Conservation (phyloP, 495 filamentous ascomycete genomes). For the Penicillium silybi region DNA sequence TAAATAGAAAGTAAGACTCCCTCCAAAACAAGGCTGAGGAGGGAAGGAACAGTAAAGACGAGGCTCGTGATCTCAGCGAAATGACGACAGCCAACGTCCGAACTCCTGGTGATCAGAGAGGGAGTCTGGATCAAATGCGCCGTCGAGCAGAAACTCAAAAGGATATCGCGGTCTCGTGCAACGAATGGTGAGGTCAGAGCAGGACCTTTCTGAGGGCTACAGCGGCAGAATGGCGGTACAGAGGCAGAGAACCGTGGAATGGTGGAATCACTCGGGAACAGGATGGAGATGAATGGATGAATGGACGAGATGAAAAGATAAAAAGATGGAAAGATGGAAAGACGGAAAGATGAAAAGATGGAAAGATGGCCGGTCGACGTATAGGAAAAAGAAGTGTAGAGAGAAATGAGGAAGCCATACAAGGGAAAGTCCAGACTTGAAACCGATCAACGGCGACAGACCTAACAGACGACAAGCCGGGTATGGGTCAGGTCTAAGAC, state of each 20-base stretch:
- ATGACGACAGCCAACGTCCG: conserved; percentile 12
- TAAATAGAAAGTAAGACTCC: conserved; percentile 2
- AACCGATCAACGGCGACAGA: neutral
- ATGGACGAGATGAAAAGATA: conserved; percentile 1
- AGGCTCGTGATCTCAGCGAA: conserved; percentile 10
- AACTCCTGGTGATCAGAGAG: conserved; percentile 3
- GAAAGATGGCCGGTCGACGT: neutral
- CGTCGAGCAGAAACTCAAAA: conserved; percentile 15
- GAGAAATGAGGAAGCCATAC: conserved; percentile 3
- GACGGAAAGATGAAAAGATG: conserved; percentile 3
- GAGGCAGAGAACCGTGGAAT: conserved; percentile 18
- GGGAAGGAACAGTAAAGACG: neutral
- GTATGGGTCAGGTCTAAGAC: neutral
- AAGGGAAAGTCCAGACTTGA: neutral
- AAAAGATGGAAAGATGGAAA: conserved; percentile 2
- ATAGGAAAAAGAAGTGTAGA: conserved; percentile 6
- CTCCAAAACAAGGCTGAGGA: conserved; percentile 3
- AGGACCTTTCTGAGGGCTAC: neutral
- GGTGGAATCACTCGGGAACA: neutral
- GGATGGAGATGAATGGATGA: conserved; percentile 1
- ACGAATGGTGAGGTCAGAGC: conserved; percentile 26
- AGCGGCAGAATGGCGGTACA: conserved; percentile 13
- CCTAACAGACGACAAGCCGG: neutral
- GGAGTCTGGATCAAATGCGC: conserved; percentile 7
- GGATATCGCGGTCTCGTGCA: conserved; percentile 16